phyloP scores from a whole-genome alignment of 805 yeast genomes.

The Metschnikowia matae region DNA sequence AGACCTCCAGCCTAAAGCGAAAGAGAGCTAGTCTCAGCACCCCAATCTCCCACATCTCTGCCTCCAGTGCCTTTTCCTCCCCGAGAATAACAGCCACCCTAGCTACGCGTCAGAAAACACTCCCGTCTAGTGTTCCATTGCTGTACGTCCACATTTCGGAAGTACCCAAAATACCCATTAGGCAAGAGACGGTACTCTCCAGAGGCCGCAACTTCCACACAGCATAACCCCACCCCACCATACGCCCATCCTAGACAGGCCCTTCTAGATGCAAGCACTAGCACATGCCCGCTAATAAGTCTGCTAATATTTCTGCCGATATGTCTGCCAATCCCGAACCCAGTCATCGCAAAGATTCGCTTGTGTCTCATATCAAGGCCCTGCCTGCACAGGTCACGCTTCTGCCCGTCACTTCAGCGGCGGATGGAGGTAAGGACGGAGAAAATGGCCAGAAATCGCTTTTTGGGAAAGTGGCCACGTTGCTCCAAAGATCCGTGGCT shows the following conservation, averaged over 20 bases:
- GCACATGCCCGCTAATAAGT: not conserved
- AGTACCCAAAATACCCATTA: not conserved
- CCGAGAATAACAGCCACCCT: not conserved
- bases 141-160: not conserved
- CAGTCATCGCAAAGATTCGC: not conserved
- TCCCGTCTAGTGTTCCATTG: not conserved
- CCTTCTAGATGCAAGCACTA: not conserved
- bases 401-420: conserved; percentile 5
- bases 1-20: not conserved
- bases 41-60: too few species aligned
- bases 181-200: not conserved
- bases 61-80: too few species aligned
- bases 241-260: not conserved
- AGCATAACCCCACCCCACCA: not conserved
- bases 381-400: conserved; percentile 2
- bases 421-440: not conserved
- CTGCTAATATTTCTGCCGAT: not conserved
- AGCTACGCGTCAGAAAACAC: not conserved
- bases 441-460: conserved; percentile 18
- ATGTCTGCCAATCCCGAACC: not conserved
- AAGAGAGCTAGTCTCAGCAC: too few species aligned
- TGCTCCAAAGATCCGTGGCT: conserved; percentile 24
- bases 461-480: conserved; percentile 31
- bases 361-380: not conserved
- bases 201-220: not conserved